These are phyloP conservation scores for Sherardia arvensis DNA, from an alignment of 257 asterid genomes.

Conservation along the genomic window DNA sequence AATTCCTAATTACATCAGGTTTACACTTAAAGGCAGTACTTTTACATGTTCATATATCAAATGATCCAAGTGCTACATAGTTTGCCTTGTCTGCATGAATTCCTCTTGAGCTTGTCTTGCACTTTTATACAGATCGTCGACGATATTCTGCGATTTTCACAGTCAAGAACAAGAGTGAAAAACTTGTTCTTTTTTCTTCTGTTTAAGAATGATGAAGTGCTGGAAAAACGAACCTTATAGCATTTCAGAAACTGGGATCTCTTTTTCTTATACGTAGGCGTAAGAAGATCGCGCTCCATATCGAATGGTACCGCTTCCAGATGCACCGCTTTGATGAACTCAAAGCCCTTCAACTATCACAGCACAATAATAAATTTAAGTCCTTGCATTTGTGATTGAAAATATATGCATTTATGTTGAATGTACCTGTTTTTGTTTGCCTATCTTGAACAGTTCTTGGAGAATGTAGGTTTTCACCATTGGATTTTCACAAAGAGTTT, in stretches of 20 bases:
- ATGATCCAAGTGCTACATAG: neutral
- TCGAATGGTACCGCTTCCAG: constrained; percentile 65
- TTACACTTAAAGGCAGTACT: too few species aligned
- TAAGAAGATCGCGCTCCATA: constrained; percentile 74
- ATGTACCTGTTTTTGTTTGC: constrained; percentile 63
- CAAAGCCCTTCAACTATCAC: constrained; percentile 78
- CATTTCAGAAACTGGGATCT: constrained; percentile 48
- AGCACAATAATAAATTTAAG: neutral
- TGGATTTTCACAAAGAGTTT: constrained; percentile 39
- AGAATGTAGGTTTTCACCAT: constrained; percentile 39
- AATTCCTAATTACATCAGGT: neutral
- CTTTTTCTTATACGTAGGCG: constrained; percentile 84
- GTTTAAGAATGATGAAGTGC: neutral
- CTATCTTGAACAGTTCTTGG: constrained; percentile 43
- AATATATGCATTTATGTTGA: neutral
- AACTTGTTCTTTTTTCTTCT: neutral
- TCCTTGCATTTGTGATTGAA: neutral
- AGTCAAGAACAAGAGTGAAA: neutral
- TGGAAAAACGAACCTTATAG: constrained; percentile 43
- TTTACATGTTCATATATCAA: neutral
- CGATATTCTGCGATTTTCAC: constrained; percentile 38
- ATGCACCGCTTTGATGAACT: constrained; percentile 51
- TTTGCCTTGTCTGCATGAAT: neutral
- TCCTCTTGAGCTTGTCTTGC: constrained; percentile 25
- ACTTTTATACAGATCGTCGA: constrained; percentile 50